A percentile compares a stretch with the other conserved stretches of the same genome.
These are phyloP conservation scores for Gaillardinia entomophila DNA, from an alignment of 805 yeast genomes.

Conservation along the genomic window DNA sequence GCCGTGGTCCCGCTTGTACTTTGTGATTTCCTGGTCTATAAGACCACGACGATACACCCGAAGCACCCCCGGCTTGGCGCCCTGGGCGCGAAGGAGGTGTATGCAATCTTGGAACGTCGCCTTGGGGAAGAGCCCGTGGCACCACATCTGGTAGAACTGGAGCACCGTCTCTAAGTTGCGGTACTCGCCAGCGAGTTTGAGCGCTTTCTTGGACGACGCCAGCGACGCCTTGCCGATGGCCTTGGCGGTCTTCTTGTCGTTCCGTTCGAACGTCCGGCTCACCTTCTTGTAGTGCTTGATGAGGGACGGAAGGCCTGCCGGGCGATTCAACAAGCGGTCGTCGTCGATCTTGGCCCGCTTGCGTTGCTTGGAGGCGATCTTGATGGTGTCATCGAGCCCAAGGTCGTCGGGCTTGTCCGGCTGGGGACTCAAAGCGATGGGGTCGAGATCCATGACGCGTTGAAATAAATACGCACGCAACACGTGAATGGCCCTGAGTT, in stretches of 20 bases:
- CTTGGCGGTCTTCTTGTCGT: conserved; percentile 18
- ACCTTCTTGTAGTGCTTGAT: conserved; percentile 24
- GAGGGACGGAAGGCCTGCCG: conserved; percentile 29
- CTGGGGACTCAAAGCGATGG: no score
- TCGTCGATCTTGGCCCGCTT: conserved; percentile 34
- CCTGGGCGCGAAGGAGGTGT: conserved; percentile 7
- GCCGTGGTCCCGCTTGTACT: conserved; percentile 12
- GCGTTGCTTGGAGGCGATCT: conserved; percentile 21
- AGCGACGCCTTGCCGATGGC: conserved; percentile 8
- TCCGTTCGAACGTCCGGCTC: conserved; percentile 16
- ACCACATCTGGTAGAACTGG: conserved; percentile 42
- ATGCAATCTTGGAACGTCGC: conserved; percentile 13
- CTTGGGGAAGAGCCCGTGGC: conserved; percentile 27
- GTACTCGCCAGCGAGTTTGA: conserved; percentile 26
- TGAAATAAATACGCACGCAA: no score
- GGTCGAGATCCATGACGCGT: no score
- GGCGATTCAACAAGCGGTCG: conserved; percentile 27
- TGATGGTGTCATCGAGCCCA: conserved; percentile 33
- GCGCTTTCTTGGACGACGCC: conserved; percentile 5
- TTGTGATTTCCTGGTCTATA: conserved; percentile 8
- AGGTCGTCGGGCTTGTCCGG: no score
- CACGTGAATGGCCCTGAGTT: no score
- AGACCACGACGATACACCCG: conserved; percentile 9
- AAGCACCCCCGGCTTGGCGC: conserved; percentile 5
- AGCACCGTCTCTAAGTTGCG: conserved; percentile 29